phyloP scores from a whole-genome alignment of 2,329 filamentous ascomycete species.

The Fusarium graminum region DNA sequence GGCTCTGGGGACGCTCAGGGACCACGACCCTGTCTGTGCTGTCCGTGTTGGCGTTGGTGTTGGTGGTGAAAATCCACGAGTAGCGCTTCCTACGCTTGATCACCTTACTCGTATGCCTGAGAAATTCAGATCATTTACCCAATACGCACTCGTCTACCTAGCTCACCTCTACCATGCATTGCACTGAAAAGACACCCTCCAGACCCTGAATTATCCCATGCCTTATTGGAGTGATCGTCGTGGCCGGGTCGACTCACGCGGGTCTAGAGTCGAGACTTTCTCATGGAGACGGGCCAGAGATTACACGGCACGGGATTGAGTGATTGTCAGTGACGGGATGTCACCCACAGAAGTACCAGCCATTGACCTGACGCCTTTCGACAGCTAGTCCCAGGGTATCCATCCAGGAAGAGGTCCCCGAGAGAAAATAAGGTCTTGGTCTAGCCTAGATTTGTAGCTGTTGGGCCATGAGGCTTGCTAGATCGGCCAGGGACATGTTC shows the following conservation, averaged over 20 bases:
- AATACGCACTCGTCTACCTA: neutral
- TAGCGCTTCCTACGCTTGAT: constrained; percentile 26
- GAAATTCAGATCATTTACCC: neutral
- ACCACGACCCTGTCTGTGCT: constrained; percentile 21
- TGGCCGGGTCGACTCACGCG: constrained; percentile 31
- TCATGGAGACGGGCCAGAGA: constrained; percentile 23
- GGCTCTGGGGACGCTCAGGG: constrained; percentile 19
- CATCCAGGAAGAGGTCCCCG: constrained; percentile 12
- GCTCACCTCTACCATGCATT: neutral
- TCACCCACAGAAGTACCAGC: constrained; percentile 1
- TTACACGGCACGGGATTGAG: constrained; percentile 29
- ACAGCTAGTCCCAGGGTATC: constrained; percentile 19
- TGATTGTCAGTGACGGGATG: constrained; percentile 5
- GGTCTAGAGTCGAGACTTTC: constrained; percentile 16
- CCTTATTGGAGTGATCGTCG: constrained; percentile 36
- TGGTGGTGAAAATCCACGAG: constrained; percentile 25
- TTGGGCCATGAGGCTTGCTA: constrained; percentile 5
- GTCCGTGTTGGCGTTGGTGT: constrained; percentile 27
- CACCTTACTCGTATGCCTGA: constrained; percentile 26
- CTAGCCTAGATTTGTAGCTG: constrained; percentile 6
- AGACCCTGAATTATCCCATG: constrained; percentile 20
- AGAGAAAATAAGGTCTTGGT: constrained; percentile 17
- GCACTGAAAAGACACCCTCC: neutral
- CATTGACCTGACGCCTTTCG: constrained; percentile 13
- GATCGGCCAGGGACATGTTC: constrained; percentile 8